Base-by-base conservation (phyloP, 164 flowering plant genomes). In the Stephania cephalantha region DNA sequence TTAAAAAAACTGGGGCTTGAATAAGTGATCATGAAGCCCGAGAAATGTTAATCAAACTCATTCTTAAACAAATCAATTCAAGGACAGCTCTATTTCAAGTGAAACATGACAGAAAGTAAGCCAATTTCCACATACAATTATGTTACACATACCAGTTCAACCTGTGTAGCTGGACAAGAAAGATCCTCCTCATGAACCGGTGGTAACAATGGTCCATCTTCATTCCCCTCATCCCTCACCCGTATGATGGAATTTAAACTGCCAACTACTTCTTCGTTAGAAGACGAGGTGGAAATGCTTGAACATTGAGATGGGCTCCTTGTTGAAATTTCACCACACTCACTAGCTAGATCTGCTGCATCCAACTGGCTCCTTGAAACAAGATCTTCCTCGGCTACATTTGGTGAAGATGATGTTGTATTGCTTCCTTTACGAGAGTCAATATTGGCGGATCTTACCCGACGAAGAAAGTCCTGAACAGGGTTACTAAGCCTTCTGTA, bases 71-170 rank as follows among this genome's bases (percentile, higher is more conserved):
- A 58, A 20, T 13, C 22, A 18, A 58, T 17, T 18, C 5, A 58
- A 5, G 20, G 17, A 48, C 1, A 18, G n/a, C n/a, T n/a, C 17
- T n/a, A 13, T 2, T 58, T 58, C n/a, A 1, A 18, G 65, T 58
- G 5, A n/a, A 58, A 18, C 65, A 58, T 1, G 20, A 2, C 65
- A 58, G 65, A 5, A 58, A 55, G 42, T 35, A 35, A 35, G 4
- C 42, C 42, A 35, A 35, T 35, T 71, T 53, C 63, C 30, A 29
- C 46, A 48, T 48, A 15, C n/a, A 64, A 1, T 64, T 7, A 70
- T 35, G 45, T n/a, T 58, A 22, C 25, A 75, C 81, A 3, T 85
- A 88, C 88, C 83, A 73, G 78, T 29, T 83, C 84, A 79, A 81
- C 83, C 25, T 74, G 78, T 72, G 85, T 82, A 63, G 88, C 81